Evolutionary conservation across 441 rosid genomes (phyloP).

Genomic region (Omphalea diandra): DNA sequence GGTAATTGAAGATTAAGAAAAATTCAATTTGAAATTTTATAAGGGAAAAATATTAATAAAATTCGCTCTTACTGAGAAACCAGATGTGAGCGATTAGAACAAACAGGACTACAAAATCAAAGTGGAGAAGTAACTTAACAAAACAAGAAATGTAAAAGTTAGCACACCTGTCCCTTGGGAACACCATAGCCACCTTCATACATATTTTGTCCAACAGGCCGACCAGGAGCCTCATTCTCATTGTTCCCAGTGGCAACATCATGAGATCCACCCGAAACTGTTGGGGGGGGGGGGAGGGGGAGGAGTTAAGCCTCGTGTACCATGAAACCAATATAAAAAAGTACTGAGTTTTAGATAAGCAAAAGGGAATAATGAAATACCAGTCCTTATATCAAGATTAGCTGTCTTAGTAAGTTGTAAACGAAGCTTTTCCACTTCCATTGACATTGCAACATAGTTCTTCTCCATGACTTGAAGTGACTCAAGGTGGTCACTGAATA

Average conservation of each 20-base stretch:
- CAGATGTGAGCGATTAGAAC: not conserved
- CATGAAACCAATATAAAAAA: not conserved
- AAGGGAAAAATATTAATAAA: not conserved
- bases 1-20: too few species aligned
- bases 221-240: slow-evolving; percentile 54
- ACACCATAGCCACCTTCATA: slow-evolving; percentile 55
- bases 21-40: not conserved
- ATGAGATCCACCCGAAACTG: slow-evolving; percentile 53
- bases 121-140: slow-evolving; percentile 8
- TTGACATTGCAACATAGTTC: slow-evolving; percentile 78
- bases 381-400: slow-evolving; percentile 57
- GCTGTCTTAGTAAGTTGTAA: slow-evolving; percentile 58
- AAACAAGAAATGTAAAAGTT: slow-evolving; percentile 15
- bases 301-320: slow-evolving; percentile 16
- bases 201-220: slow-evolving; percentile 43
- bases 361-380: slow-evolving; percentile 30
- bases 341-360: slow-evolving; percentile 1
- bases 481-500: slow-evolving; percentile 88
- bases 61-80: not conserved
- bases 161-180: slow-evolving; percentile 56
- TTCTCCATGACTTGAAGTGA: slow-evolving; percentile 93
- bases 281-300: too few species aligned
- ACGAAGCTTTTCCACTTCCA: slow-evolving; percentile 90
- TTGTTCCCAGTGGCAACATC: slow-evolving; percentile 49
- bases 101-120: slow-evolving; percentile 3